Base-by-base conservation (phyloP, 192 early-diverging fungal species). In the Coemansia sp. region DNA sequence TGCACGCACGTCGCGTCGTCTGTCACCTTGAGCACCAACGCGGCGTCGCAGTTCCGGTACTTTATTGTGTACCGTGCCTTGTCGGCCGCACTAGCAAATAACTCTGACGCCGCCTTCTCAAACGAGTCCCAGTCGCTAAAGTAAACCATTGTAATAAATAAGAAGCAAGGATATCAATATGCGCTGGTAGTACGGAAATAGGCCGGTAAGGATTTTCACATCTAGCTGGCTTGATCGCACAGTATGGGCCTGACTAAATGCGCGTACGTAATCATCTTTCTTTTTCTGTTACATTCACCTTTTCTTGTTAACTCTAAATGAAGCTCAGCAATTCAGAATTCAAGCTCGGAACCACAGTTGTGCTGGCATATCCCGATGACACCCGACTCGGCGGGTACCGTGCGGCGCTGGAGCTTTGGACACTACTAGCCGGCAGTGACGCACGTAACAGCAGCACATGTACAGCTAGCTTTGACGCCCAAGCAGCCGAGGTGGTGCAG, bases 381-480 rank as follows among this genome's bases (percentile, higher is more conserved):
- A 79, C 76, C 35, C 58, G 76, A 52, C 52, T 73, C 21, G 76
- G 63, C 32, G 76, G 76, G 24, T 79, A 73, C 53, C 76, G 76
- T 23, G 67, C 76, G 27, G 76, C 64, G 15, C 64, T 79, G 17
- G 64, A 45, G 21, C 71, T 79, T 5, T 69, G 71, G 63, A 38
- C 14, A 23, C 10, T 29, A 14, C 58, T 79, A 15, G 52, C 54
- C 14, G 56, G 19, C 23, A 32, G 25, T 4, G 60, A 14, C 23
- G 21, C 29, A 11, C 48, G 0, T 4, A 15, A 2, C 17, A 21
- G 24, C 15, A 65, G 41, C 14, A n/a, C n/a, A 8, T 53, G 49
- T 54, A 43, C 23, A 12, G 45, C 22, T 8, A 39, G 23, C 25
- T 58, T 69, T 45, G 23, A 38, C 21, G 21, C 25, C 21, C 50